These are phyloP conservation scores for Ophioceras dolichostomum DNA, from an alignment of 2,329 filamentous ascomycete species.

Conservation along the genomic window DNA sequence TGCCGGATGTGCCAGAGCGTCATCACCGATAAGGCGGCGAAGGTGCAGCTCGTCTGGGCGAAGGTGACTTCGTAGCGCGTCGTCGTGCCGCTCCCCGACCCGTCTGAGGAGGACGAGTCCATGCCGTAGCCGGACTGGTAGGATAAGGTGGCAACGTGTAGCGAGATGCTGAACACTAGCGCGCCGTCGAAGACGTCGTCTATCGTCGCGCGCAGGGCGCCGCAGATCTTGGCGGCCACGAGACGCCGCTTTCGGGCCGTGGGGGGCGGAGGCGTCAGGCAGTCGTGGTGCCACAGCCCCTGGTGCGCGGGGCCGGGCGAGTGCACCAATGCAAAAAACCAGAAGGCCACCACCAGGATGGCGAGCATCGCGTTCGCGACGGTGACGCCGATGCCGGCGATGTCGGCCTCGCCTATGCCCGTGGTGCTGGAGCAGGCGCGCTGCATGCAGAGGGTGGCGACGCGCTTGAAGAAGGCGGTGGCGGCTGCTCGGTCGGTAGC, in stretches of 20 bases:
- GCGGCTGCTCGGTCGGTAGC: not conserved
- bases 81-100: not conserved
- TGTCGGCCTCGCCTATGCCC: conserved; percentile 2
- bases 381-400: not conserved
- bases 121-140: too few species aligned
- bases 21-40: not conserved
- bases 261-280: too few species aligned
- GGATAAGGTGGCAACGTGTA: not conserved
- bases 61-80: not conserved
- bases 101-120: too few species aligned
- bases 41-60: conserved; percentile 1
- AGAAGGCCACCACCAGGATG: not conserved
- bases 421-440: conserved; percentile 2
- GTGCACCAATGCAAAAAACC: not conserved
- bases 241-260: too few species aligned
- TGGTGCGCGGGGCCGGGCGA: not conserved
- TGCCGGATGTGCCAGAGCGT: not conserved
- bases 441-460: not conserved
- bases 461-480: not conserved
- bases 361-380: not conserved
- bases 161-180: not conserved
- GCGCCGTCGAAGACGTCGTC: conserved; percentile 1
- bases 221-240: too few species aligned
- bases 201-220: not conserved
- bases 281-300: too few species aligned